These are phyloP conservation scores for Cucurbita maxima DNA, from an alignment of 306 rosid species.

Conservation along the genomic window DNA sequence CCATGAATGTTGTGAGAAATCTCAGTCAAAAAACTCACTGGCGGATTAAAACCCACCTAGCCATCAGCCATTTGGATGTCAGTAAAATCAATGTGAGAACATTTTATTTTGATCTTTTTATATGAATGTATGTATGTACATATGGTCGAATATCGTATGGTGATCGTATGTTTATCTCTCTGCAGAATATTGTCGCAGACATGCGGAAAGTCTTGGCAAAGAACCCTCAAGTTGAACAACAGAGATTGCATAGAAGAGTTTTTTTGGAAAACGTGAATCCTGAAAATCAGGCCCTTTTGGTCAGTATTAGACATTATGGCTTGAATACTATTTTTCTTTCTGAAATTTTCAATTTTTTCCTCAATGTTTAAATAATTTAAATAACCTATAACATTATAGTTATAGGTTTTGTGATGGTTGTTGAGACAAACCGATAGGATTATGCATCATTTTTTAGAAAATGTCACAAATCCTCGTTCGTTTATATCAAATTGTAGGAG, in stretches of 20 bases:
- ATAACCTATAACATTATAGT: neutral
- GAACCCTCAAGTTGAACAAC: conserved; percentile 93
- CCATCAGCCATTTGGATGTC: conserved; percentile 86
- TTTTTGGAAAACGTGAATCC: conserved; percentile 70
- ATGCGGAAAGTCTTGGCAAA: conserved; percentile 94
- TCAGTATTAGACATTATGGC: conserved; percentile 28
- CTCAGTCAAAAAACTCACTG: conserved; percentile 90
- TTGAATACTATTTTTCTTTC: neutral
- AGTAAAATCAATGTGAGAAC: conserved; percentile 68
- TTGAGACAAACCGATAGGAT: neutral
- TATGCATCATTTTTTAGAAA: neutral
- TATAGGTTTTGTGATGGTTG: neutral
- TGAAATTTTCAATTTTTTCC: neutral
- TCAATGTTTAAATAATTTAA: neutral
- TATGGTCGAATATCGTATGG: neutral
- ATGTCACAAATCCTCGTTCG: neutral
- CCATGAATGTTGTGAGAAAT: conserved; percentile 78
- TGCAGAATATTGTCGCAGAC: conserved; percentile 85
- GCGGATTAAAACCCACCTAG: conserved; percentile 91
- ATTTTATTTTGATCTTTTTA: neutral
- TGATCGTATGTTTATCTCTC: conserved; percentile 7
- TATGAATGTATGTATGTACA: neutral
- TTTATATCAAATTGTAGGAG: neutral
- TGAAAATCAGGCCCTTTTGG: conserved; percentile 87
- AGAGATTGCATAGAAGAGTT: conserved; percentile 88